Conservation (phyloP, 805 yeast genomes). For the Sugiyamaella lignohabitans region DNA sequence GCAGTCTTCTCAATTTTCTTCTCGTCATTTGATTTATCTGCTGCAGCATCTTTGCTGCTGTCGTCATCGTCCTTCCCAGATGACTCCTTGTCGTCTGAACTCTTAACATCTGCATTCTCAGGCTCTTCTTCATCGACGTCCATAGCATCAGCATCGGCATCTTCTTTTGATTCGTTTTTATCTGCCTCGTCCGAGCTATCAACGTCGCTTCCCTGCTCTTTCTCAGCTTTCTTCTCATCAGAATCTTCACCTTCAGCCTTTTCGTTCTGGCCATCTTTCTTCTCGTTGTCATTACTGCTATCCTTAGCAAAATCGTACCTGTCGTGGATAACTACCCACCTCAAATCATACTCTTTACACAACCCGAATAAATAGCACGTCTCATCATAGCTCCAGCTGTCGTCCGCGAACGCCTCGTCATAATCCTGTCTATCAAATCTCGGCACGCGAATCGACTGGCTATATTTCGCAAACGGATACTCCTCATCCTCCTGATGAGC, state of each 20-base stretch:
- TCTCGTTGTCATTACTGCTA: background rate
- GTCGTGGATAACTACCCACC: slow-evolving; percentile 66
- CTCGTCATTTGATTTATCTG: slow-evolving; percentile 3
- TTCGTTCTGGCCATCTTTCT: background rate
- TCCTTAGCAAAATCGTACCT: slow-evolving; percentile 38
- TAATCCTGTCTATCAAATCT: slow-evolving; percentile 58
- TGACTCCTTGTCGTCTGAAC: background rate
- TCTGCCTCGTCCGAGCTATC: slow-evolving; percentile 1
- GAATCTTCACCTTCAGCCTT: background rate
- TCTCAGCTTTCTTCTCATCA: slow-evolving; percentile 5
- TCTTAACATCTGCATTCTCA: slow-evolving; percentile 1
- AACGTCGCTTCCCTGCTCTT: background rate
- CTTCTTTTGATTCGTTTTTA: background rate
- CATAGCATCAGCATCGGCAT: slow-evolving; percentile 1
- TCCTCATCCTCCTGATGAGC: slow-evolving; percentile 34
- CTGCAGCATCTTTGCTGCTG: background rate
- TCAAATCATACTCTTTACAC: slow-evolving; percentile 46
- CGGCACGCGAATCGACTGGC: slow-evolving; percentile 64
- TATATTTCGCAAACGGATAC: slow-evolving; percentile 69
- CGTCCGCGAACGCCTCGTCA: slow-evolving; percentile 33
- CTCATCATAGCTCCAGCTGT: slow-evolving; percentile 68
- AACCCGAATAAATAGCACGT: slow-evolving; percentile 71
- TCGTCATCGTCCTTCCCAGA: background rate
- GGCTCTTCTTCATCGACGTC: slow-evolving; percentile 4
- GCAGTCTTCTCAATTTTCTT: background rate